Evolutionary conservation across 2,329 filamentous ascomycete genomes (phyloP).

Genomic region (Aotearoamyces nothofagi): DNA sequence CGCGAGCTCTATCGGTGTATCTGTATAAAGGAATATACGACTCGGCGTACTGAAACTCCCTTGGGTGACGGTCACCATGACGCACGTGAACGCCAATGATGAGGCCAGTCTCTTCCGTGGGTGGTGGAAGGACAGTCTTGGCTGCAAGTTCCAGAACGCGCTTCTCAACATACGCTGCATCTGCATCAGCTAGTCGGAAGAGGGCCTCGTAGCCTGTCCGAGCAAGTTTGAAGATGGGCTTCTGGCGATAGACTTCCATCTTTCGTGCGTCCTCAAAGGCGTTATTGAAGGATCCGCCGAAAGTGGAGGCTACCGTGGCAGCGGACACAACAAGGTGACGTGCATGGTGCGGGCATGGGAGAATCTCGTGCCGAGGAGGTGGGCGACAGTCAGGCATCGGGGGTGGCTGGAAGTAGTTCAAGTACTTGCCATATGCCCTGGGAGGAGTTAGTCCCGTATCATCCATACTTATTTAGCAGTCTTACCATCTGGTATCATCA

Average conservation of each 20-base stretch:
- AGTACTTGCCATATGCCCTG: conserved; percentile 62
- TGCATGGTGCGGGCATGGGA: conserved; percentile 66
- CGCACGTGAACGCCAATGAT: conserved; percentile 65
- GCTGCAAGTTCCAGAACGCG: conserved; percentile 40
- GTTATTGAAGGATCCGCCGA: conserved; percentile 42
- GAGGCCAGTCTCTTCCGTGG: conserved; percentile 29
- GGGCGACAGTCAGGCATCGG: conserved; percentile 51
- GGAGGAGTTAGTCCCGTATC: not conserved
- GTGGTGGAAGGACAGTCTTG: conserved; percentile 25
- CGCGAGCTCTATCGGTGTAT: conserved; percentile 45
- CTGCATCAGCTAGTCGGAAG: conserved; percentile 52
- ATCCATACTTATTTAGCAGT: conserved; percentile 1
- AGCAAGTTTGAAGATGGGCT: conserved; percentile 52
- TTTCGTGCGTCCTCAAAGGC: conserved; percentile 33
- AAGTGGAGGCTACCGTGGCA: conserved; percentile 47
- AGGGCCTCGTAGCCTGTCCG: conserved; percentile 58
- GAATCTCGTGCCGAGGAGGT: conserved; percentile 58
- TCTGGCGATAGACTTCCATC: conserved; percentile 34
- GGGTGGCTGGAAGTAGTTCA: conserved; percentile 54
- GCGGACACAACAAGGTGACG: conserved; percentile 61
- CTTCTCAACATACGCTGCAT: conserved; percentile 46
- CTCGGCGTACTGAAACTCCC: conserved; percentile 60
- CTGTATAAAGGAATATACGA: conserved; percentile 63
- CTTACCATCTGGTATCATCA: conserved; percentile 62
- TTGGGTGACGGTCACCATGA: conserved; percentile 63